phyloP scores from a whole-genome alignment of 2,329 filamentous ascomycete species.

The Pseudodiploospora longispora region DNA sequence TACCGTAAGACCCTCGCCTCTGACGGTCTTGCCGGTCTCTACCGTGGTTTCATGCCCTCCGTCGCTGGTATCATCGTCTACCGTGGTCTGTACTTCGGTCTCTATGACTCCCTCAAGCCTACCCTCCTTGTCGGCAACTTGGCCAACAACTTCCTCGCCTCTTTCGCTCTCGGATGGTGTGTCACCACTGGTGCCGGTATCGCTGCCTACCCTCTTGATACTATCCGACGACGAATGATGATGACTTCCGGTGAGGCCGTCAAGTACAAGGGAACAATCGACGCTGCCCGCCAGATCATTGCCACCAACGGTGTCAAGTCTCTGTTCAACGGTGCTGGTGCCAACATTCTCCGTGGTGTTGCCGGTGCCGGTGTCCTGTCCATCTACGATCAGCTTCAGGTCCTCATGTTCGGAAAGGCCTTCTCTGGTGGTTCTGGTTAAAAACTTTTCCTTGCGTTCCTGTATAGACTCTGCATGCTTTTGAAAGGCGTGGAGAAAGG shows the following conservation, averaged over 20 bases:
- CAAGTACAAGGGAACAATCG: constrained; percentile 97
- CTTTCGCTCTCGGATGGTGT: constrained; percentile 95
- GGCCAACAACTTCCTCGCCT: constrained; percentile 98
- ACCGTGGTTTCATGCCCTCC: constrained; percentile 99
- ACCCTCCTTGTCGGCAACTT: constrained; percentile 86
- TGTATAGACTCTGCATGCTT: constrained; percentile 33
- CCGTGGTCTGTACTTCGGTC: constrained; percentile 99
- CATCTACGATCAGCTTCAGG: constrained; percentile 99
- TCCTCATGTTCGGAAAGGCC: constrained; percentile 99
- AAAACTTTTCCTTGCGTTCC: constrained; percentile 29
- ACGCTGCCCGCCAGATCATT: constrained; percentile 93
- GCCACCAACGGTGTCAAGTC: constrained; percentile 97
- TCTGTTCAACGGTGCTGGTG: constrained; percentile 99
- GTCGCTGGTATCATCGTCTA: constrained; percentile 99
- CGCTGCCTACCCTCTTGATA: constrained; percentile 99
- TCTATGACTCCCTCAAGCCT: constrained; percentile 99
- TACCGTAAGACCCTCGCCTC: constrained; percentile 99
- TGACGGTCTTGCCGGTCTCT: constrained; percentile 98
- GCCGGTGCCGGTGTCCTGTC: constrained; percentile 99
- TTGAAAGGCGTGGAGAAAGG: constrained; percentile 21
- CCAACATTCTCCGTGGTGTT: constrained; percentile 99
- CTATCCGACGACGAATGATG: constrained; percentile 99
- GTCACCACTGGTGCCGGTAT: constrained; percentile 99
- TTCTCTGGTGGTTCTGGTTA: constrained; percentile 65
- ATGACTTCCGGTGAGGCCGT: constrained; percentile 97